Conservation (phyloP, 2,329 filamentous ascomycete genomes). For the Cladosporium sp. region DNA sequence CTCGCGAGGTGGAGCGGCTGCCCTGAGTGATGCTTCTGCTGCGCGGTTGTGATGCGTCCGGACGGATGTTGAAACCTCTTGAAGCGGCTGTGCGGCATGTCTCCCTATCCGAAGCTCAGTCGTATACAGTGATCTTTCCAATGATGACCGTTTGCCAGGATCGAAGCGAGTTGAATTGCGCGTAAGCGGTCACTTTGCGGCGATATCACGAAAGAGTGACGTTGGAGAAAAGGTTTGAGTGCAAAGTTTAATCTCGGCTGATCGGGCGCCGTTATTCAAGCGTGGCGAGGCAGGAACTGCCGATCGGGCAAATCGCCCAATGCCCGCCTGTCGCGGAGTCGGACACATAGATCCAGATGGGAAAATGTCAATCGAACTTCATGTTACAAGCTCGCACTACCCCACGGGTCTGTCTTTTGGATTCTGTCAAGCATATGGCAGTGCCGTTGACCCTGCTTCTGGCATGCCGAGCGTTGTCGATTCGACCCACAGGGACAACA, state of each 20-base stretch:
- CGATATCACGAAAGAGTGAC: conserved; percentile 9
- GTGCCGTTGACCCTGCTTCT: background rate
- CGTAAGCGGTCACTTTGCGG: background rate
- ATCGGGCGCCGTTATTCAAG: no score
- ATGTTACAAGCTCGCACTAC: conserved; percentile 1
- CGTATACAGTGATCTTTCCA: no score
- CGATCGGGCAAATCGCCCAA: no score
- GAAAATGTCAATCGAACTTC: conserved; percentile 5
- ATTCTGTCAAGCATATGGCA: background rate
- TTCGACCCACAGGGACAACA: conserved; percentile 2
- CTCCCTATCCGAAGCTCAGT: background rate
- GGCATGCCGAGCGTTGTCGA: background rate
- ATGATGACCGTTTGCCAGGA: background rate
- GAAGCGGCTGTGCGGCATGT: background rate
- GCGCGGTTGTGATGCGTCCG: background rate
- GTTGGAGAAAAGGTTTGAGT: conserved; percentile 3
- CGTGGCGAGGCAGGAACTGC: no score
- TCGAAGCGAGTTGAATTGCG: background rate
- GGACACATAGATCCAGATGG: background rate
- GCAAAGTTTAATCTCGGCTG: conserved; percentile 7
- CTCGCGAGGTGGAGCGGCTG: background rate
- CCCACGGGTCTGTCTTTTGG: conserved; percentile 3
- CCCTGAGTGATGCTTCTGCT: background rate
- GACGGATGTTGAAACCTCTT: background rate
- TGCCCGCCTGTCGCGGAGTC: conserved; percentile 1